Base-by-base conservation (phyloP, 1,284 basidiomycete genomes). In the Melampsora americana region DNA sequence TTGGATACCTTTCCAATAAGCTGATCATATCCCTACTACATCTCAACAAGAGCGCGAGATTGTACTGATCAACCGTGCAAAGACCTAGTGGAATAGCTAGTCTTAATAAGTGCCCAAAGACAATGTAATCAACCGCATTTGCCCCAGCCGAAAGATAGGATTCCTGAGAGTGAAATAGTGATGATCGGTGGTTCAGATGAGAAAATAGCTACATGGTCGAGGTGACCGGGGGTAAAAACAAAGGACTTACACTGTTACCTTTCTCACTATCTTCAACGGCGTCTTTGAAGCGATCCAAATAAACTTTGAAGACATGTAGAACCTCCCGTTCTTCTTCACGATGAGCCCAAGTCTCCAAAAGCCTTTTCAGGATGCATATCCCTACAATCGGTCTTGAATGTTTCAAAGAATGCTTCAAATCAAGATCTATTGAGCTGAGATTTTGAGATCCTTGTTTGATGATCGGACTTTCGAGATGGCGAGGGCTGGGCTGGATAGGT, bases 301-400 rank as follows among this genome's bases (percentile, higher is more conserved):
- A 76, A 18, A 60, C 61, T 59, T 76, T 76, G 48, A 76, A 67
- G 28, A 76, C 26, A 7, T 76, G 73, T 32, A 76, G 59, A 18
- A 76, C 73, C 32, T 76, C 73, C 26, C 73, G 26, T 50, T 76
- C 73, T 56, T 76, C 73, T 48, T 76, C 73, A 5, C 73, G 66
- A 26, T 69, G 67, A 26, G 65, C 73, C 73, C 73, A 76, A 32
- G 61, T 44, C 16, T 76, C 73, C n/a, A 76, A 44, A 20, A 76
- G 35, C 14, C 66, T 30, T 42, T 65, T 68, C 28, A 76, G 50
- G 60, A 76, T 69, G 1, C 66, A 42, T 28, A 39, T 76, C 7
- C 73, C 73, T 42, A 76, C 66, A 46, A 76, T 69, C 9, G 73
- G 56, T 5, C 73, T 66, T 9, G 66, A 61, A 26, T 76, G 66